phyloP scores from a whole-genome alignment of 1,284 basidiomycete genomes.

The Rhodotorula sp. region DNA sequence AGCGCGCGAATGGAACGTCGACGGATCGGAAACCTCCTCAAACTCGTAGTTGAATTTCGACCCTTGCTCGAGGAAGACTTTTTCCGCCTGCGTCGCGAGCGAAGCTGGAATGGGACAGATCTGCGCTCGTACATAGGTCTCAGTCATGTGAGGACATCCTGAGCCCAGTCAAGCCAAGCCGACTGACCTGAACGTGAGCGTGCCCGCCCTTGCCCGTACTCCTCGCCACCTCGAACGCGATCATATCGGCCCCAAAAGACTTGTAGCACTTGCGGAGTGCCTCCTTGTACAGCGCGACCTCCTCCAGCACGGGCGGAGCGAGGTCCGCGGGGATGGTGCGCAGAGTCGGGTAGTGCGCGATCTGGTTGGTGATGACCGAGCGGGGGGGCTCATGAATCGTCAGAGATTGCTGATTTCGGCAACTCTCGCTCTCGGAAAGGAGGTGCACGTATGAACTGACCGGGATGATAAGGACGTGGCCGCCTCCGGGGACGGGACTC shows the following conservation, averaged over 20 bases:
- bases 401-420: not conserved
- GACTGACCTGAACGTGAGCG: conserved; percentile 64
- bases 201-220: conserved; percentile 75
- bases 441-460: too few species aligned
- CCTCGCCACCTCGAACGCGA: conserved; percentile 85
- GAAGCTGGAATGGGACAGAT: conserved; percentile 72
- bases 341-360: conserved; percentile 61
- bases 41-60: conserved; percentile 58
- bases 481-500: conserved; percentile 76
- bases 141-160: too few species aligned
- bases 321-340: conserved; percentile 71
- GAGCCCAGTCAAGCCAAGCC: not conserved
- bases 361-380: too few species aligned
- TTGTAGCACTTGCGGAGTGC: conserved; percentile 71
- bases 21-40: conserved; percentile 17
- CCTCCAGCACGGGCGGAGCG: conserved; percentile 68
- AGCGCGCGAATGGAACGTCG: conserved; percentile 2
- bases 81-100: conserved; percentile 63
- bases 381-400: not conserved
- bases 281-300: conserved; percentile 77
- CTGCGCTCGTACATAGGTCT: conserved; percentile 52
- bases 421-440: too few species aligned
- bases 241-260: conserved; percentile 64
- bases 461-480: conserved; percentile 68
- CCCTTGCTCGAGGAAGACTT: conserved; percentile 68